A percentile compares a stretch with the other conserved stretches of the same genome.
Evolutionary conservation across 805 yeast genomes (phyloP).

Genomic region (Priceomyces haplophilus): DNA sequence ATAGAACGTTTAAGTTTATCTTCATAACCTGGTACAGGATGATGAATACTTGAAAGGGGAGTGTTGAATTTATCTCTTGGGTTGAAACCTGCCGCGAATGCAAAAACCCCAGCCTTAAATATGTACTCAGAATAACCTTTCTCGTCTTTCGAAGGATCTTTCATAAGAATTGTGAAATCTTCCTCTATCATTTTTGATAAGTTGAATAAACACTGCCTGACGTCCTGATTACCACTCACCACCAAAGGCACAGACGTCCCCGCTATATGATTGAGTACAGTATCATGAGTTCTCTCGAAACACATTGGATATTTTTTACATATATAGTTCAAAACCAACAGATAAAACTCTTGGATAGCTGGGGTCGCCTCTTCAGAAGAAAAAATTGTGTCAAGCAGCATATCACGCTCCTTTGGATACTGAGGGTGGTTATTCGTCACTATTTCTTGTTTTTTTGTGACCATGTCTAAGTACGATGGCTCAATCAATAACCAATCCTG

Average conservation of each 20-base stretch:
- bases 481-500: conserved; percentile 44
- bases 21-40: conserved; percentile 43
- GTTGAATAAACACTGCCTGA: conserved; percentile 17
- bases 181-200: conserved; percentile 36
- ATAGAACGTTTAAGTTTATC: conserved; percentile 36
- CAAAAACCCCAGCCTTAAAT: conserved; percentile 44
- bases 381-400: conserved; percentile 29
- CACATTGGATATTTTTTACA: conserved; percentile 39
- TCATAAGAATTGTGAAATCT: conserved; percentile 37
- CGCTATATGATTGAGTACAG: conserved; percentile 27
- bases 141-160: conserved; percentile 29
- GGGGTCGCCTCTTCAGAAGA: conserved; percentile 29
- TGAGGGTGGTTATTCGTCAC: conserved; percentile 31
- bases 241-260: conserved; percentile 19
- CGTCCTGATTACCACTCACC: conserved; percentile 7
- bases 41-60: conserved; percentile 38
- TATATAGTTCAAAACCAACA: conserved; percentile 28
- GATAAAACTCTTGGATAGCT: conserved; percentile 37
- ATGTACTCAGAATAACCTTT: conserved; percentile 34
- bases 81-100: conserved; percentile 45
- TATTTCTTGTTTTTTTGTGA: conserved; percentile 27
- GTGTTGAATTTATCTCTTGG: conserved; percentile 36
- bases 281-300: conserved; percentile 19
- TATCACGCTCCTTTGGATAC: conserved; percentile 26
- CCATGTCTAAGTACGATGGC: conserved; percentile 25